phyloP scores from a whole-genome alignment of 805 yeast species.

The Hanseniaspora hatyaiensis region DNA sequence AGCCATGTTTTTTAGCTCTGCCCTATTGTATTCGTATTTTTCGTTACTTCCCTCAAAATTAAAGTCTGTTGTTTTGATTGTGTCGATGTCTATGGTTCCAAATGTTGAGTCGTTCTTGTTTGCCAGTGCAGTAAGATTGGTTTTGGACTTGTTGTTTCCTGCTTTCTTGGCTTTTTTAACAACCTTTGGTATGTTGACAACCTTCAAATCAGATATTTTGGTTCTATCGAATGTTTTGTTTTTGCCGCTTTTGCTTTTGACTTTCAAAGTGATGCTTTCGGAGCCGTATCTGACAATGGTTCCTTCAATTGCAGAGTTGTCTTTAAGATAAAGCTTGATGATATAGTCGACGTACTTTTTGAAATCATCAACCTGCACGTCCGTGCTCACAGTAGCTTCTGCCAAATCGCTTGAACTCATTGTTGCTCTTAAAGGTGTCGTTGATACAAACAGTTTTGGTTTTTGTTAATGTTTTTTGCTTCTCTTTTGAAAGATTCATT shows the following conservation, averaged over 20 bases:
- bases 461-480: no score
- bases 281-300: slow-evolving; percentile 1
- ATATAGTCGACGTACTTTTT: slow-evolving; percentile 5
- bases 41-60: slow-evolving; percentile 13
- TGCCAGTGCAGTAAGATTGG: background rate
- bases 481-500: no score
- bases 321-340: slow-evolving; percentile 2
- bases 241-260: background rate
- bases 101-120: slow-evolving; percentile 8
- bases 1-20: background rate
- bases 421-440: no score
- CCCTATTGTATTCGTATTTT: slow-evolving; percentile 8
- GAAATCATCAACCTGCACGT: no score
- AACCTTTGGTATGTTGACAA: slow-evolving; percentile 5
- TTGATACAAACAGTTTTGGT: no score
- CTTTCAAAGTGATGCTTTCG: slow-evolving; percentile 5
- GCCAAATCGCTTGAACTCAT: no score
- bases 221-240: slow-evolving; percentile 3
- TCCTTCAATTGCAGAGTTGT: slow-evolving; percentile 10
- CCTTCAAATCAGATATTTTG: slow-evolving; percentile 7
- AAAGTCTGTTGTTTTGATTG: slow-evolving; percentile 8
- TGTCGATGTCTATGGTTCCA: slow-evolving; percentile 11
- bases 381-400: no score
- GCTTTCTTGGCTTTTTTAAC: slow-evolving; percentile 1
- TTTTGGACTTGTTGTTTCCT: background rate